phyloP scores from a whole-genome alignment of 768 basidiomycete species.

The Kwoniella sp. region DNA sequence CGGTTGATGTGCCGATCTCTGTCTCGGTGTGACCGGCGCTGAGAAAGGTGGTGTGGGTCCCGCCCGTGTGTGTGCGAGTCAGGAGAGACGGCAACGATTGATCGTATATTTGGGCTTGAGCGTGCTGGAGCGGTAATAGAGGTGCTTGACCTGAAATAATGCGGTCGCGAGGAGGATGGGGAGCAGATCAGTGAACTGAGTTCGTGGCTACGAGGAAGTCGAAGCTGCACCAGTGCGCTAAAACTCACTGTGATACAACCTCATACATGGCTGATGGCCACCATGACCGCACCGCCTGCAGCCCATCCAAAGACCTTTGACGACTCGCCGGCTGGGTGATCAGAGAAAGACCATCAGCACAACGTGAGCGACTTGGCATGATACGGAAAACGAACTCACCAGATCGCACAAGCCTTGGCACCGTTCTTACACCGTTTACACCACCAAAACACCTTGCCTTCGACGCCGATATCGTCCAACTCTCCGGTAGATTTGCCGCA shows the following conservation, averaged over 20 bases:
- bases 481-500: slow-evolving; percentile 43
- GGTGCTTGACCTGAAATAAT: slow-evolving; percentile 15
- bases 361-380: not conserved
- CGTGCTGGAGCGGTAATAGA: not conserved
- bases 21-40: not conserved
- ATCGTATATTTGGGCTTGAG: not conserved
- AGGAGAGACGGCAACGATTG: not conserved
- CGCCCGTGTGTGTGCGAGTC: not conserved
- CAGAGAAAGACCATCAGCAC: not conserved
- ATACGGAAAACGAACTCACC: slow-evolving; percentile 22
- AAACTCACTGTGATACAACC: slow-evolving; percentile 44
- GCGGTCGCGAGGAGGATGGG: not conserved
- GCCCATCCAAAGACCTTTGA: slow-evolving; percentile 43
- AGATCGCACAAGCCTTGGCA: slow-evolving; percentile 41
- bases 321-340: slow-evolving; percentile 28
- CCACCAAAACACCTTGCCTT: slow-evolving; percentile 43
- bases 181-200: not conserved
- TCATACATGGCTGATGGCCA: slow-evolving; percentile 44
- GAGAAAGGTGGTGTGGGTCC: slow-evolving; percentile 2
- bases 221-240: not conserved
- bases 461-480: slow-evolving; percentile 41
- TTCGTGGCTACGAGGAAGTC: not conserved
- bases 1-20: not conserved
- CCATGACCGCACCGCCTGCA: slow-evolving; percentile 47
- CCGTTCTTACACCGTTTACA: slow-evolving; percentile 41